phyloP scores from a whole-genome alignment of 257 asterid species.

The Solanum pennellii region DNA sequence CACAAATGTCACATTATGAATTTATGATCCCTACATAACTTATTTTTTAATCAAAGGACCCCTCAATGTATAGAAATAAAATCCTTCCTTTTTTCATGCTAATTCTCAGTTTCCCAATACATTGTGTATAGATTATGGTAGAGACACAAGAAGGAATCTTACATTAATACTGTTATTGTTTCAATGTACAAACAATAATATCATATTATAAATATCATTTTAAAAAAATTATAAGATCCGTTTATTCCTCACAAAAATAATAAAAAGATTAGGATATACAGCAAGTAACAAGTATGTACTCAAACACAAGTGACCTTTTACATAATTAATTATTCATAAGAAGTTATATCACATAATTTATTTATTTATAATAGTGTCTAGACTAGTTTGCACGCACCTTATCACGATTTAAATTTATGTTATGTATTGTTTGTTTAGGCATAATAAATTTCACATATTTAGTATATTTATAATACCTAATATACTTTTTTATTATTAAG shows the following conservation, averaged over 20 bases:
- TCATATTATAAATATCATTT: neutral
- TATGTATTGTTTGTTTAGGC: neutral
- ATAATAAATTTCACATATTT: neutral
- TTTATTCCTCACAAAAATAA: neutral
- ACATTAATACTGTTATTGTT: slow-evolving; percentile 2
- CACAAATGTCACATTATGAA: neutral
- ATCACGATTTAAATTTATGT: neutral
- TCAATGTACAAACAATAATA: neutral
- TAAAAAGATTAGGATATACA: neutral
- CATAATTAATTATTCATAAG: neutral
- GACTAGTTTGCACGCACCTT: neutral
- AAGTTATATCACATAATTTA: neutral
- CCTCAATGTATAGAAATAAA: neutral
- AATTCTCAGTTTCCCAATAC: slow-evolving; percentile 9
- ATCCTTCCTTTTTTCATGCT: neutral
- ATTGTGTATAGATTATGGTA: neutral
- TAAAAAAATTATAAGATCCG: neutral
- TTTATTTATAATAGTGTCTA: neutral
- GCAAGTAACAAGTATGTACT: neutral
- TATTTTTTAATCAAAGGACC: neutral
- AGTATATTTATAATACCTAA: too few relatives aligned
- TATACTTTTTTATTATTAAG: neutral
- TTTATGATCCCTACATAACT: neutral
- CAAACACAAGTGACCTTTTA: neutral
- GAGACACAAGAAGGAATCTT: slow-evolving; percentile 12